Conservation (phyloP, 169 alveolate species). For the Blepharisma undulans region DNA sequence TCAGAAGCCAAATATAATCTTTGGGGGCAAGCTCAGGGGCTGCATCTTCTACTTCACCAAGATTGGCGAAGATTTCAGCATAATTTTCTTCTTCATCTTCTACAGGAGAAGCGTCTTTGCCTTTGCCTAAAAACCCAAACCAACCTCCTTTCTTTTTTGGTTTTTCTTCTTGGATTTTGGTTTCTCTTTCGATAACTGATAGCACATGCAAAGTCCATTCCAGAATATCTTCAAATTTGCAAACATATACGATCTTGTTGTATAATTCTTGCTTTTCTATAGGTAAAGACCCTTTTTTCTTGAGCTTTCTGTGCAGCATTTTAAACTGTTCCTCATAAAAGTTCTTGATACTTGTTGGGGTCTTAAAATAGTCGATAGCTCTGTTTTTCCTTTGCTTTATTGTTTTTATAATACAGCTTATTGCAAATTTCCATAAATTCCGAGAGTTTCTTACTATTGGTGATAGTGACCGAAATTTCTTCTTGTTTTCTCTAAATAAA, state of each 20-base stretch:
- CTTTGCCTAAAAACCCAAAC: constrained; percentile 6
- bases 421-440: constrained; percentile 13
- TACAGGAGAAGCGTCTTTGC: not conserved
- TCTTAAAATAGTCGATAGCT: not conserved
- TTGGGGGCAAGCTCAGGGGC: not conserved
- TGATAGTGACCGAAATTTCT: not conserved
- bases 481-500: not conserved
- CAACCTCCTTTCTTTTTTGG: not conserved
- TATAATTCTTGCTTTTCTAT: not conserved
- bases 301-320: constrained; percentile 20
- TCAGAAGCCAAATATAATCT: not conserved
- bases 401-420: constrained; percentile 7
- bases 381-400: constrained; percentile 10
- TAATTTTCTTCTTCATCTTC: not conserved
- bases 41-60: not conserved
- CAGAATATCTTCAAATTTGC: not conserved
- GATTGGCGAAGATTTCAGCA: not conserved
- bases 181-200: not conserved
- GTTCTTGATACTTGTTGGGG: not conserved
- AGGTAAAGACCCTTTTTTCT: not conserved
- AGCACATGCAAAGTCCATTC: constrained; percentile 19
- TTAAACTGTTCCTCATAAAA: constrained; percentile 24
- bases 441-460: not conserved
- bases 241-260: not conserved
- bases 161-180: not conserved